Evolutionary conservation across 2,329 filamentous ascomycete genomes (phyloP).

Genomic region (Alternaria angustiovoidea): DNA sequence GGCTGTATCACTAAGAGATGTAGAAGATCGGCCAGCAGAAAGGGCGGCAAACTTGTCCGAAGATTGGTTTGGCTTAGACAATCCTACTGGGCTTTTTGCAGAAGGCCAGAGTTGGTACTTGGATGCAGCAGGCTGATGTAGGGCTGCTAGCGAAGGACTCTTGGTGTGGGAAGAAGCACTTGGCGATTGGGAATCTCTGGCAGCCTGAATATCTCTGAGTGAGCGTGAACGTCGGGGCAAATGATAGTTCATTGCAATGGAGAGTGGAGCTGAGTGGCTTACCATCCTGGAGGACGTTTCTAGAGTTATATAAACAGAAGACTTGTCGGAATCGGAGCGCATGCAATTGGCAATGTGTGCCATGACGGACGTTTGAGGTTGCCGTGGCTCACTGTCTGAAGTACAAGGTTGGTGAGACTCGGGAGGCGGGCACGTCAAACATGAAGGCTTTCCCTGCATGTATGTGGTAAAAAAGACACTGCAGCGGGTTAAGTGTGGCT

Average conservation of each 20-base stretch:
- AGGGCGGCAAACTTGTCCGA: slow-evolving; percentile 48
- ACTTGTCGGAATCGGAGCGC: slow-evolving; percentile 43
- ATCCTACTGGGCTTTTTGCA: slow-evolving; percentile 39
- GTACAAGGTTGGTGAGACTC: slow-evolving; percentile 53
- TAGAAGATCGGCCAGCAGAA: slow-evolving; percentile 49
- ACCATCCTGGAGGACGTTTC: slow-evolving; percentile 47
- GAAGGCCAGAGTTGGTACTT: slow-evolving; percentile 51
- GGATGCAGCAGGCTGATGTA: slow-evolving; percentile 33
- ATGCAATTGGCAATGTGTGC: slow-evolving; percentile 56
- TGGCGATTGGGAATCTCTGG: slow-evolving; percentile 31
- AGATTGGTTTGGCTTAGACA: slow-evolving; percentile 26
- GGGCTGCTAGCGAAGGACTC: slow-evolving; percentile 40
- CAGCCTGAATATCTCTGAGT: slow-evolving; percentile 45
- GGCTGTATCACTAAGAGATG: slow-evolving; percentile 52
- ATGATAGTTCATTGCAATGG: slow-evolving; percentile 42
- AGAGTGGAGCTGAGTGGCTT: slow-evolving; percentile 32
- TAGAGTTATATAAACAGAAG: slow-evolving; percentile 50
- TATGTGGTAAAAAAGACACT: slow-evolving; percentile 40
- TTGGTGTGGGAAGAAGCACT: slow-evolving; percentile 28
- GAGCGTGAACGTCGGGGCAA: slow-evolving; percentile 46
- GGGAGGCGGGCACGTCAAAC: slow-evolving; percentile 52
- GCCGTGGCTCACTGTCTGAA: slow-evolving; percentile 46
- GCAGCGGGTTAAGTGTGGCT: slow-evolving; percentile 50
- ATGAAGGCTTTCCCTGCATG: slow-evolving; percentile 51
- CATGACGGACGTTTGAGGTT: slow-evolving; percentile 50